Evolutionary conservation across 2,329 filamentous ascomycete species (phyloP).

Genomic region (Pseudogymnoascus sp.): DNA sequence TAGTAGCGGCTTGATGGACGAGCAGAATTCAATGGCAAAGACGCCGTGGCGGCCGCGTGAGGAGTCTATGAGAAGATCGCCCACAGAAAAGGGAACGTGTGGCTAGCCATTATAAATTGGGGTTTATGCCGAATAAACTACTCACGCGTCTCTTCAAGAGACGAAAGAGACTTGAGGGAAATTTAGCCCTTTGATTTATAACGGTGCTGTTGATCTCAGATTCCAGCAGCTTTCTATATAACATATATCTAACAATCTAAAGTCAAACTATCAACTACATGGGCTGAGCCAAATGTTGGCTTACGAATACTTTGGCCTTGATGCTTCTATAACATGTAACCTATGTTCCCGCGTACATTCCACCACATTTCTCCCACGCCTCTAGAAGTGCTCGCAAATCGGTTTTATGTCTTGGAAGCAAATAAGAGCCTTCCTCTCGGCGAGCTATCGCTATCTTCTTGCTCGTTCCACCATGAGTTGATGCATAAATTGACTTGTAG

Average conservation of each 20-base stretch:
- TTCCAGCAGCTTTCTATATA: too few species aligned
- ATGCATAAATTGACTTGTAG: constrained; percentile 10
- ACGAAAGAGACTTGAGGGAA: too few species aligned
- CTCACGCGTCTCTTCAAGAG: too few species aligned
- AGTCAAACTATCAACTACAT: too few species aligned
- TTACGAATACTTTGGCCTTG: neutral
- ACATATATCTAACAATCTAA: too few species aligned
- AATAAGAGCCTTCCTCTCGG: neutral
- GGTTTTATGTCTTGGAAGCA: neutral
- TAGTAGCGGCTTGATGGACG: constrained; percentile 16
- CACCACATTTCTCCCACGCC: neutral
- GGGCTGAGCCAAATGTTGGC: too few species aligned
- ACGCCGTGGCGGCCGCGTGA: constrained; percentile 17
- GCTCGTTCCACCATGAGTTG: neutral
- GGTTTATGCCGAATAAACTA: neutral
- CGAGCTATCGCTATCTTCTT: neutral
- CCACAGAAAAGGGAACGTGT: neutral
- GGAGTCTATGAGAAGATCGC: constrained; percentile 11
- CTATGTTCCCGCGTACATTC: neutral
- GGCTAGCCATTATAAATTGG: neutral
- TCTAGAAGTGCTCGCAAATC: neutral
- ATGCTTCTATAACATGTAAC: neutral
- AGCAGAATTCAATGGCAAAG: constrained; percentile 21
- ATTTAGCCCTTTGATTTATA: too few species aligned
- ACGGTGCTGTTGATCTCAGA: too few species aligned